These are phyloP conservation scores for Oryza glumipatula DNA, from an alignment of 176 grass and related monocot genomes.

Conservation along the genomic window DNA sequence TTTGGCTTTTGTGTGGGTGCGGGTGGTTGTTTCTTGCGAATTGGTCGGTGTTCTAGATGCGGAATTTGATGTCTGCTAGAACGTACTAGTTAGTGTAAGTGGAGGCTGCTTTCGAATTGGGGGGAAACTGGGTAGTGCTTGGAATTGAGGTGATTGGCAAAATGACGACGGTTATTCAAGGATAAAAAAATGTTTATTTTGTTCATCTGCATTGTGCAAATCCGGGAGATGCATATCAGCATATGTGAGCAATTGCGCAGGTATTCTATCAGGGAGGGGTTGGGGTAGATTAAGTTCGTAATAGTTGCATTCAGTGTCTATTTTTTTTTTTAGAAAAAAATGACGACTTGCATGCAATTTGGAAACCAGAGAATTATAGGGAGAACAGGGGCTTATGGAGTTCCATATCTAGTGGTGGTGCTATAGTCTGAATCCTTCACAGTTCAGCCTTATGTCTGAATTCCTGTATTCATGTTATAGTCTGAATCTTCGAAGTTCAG, in stretches of 20 bases:
- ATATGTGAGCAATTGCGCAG: neutral
- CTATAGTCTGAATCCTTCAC: neutral
- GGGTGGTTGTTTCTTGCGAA: neutral
- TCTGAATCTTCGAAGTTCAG: neutral
- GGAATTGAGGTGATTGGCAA: neutral
- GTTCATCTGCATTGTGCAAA: neutral
- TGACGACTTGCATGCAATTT: no score
- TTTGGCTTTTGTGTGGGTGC: neutral
- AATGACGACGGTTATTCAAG: neutral
- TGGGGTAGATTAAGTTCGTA: neutral
- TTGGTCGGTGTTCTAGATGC: neutral
- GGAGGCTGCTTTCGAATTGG: neutral
- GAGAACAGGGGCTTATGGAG: neutral
- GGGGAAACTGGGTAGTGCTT: neutral
- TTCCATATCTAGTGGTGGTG: neutral
- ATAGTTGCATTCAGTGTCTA: no score
- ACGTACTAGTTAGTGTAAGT: neutral
- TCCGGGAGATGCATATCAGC: no score
- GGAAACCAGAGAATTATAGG: neutral
- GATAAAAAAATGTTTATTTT: neutral
- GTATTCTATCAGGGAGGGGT: neutral
- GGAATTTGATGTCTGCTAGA: neutral
- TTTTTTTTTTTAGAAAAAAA: no score
- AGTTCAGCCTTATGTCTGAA: neutral
- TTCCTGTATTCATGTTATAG: neutral